Percentiles rank a stretch among this genome's conserved stretches.
These are phyloP conservation scores for Anastatica hierochuntica DNA, from an alignment of 345 rosid genomes.

Conservation along the genomic window DNA sequence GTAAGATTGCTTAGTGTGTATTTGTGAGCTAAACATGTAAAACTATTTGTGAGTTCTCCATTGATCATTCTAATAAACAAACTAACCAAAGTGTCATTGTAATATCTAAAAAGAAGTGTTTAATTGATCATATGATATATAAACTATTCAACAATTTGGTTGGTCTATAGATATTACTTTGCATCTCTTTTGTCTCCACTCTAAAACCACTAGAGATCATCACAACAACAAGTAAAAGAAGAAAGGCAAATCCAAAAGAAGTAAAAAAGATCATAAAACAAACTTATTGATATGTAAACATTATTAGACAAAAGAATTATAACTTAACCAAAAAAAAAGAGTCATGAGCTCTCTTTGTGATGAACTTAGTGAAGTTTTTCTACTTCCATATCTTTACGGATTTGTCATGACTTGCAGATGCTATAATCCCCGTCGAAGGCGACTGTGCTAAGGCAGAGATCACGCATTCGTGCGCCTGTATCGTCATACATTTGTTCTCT, in stretches of 20 bases:
- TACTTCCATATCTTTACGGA: constrained; percentile 91
- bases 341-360: not conserved
- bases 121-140: not conserved
- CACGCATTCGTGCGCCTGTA: constrained; percentile 64
- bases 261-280: too few relatives aligned
- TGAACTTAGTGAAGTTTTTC: too few relatives aligned
- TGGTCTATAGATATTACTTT: constrained; percentile 4
- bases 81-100: not conserved
- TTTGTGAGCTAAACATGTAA: not conserved
- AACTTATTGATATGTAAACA: constrained; percentile 10
- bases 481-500: constrained; percentile 70
- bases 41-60: not conserved
- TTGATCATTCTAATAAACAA: not conserved
- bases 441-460: constrained; percentile 75
- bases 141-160: constrained; percentile 14
- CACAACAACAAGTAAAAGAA: too few relatives aligned
- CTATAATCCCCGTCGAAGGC: constrained; percentile 59
- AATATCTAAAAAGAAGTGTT: not conserved
- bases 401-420: constrained; percentile 85
- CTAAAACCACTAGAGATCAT: too few relatives aligned
- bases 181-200: too few relatives aligned
- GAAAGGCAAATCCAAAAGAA: too few relatives aligned
- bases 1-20: constrained; percentile 15
- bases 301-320: constrained; percentile 18
- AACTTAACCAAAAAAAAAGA: constrained; percentile 1